Evolutionary conservation across 306 rosid species (phyloP), one percentile per base, ranked within the genome.

Genomic region (Cicer cuneatum): DNA sequence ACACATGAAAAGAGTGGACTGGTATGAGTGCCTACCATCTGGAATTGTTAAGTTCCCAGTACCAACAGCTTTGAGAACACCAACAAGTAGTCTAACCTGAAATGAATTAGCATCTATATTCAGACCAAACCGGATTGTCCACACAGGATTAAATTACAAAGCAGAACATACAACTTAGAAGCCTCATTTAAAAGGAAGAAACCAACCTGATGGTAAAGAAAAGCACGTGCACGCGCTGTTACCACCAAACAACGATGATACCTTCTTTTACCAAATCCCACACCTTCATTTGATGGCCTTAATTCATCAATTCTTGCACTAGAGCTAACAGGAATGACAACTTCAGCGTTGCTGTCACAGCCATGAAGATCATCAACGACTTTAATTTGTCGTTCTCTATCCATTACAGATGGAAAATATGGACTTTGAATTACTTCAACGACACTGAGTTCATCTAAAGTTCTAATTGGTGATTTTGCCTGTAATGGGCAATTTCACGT

Each of bases 151-250:
- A 69, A 60, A 57, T 66, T 54, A 40, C 45, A 67, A 58, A 16
- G 16, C 57, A 71, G 46, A 40, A 42, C 45, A 73, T 15, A 41
- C 61, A 68, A 80, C 71, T 60, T 51, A 15, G 57, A 57, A 21
- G 19, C 37, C 47, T 67, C 21, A 41, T 60, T 33, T 38, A n/a
- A 45, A 59, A 59, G 80, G 60, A n/a, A 45, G 75, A 73, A 58
- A 15, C 65, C 19, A 77, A 93, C 99, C 95, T 94, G 99, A 80
- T 94, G 99, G 72, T 94, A 94, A 45, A 94, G 97, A 84, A 94
- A 94, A 42, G 97, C 58, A 10, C 90, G 89, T 14, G 97, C 89
- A 1, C 97, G 87, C n/a, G 96, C 85, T 8, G 96, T 90, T 57
- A 92, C 74, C 47, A 92, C 95, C 81, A 87, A 74, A 86, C 96